Base-by-base conservation (phyloP, 495 filamentous ascomycete species). In the Aspergillus olivimuriae region DNA sequence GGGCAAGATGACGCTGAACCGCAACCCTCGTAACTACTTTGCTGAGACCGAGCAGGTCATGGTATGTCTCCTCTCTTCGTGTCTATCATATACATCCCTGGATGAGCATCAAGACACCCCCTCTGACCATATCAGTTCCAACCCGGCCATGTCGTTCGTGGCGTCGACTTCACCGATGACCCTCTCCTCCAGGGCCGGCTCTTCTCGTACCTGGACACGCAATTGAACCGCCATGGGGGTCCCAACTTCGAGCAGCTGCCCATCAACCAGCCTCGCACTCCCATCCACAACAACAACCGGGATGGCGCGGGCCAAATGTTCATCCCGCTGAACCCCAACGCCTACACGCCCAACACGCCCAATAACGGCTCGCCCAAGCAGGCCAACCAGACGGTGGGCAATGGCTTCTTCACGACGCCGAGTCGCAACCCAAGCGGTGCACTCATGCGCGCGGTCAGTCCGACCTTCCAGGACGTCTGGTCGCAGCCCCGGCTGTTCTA, bases 201-300 rank as follows among this genome's bases (percentile, higher is more conserved):
- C 33, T 87, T 81, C 65, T 83, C 80, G 39, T 89, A 89, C 63
- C 73, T 86, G 3, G 84, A 87, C 68, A 85, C 84, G 2, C 82
- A 86, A 53, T 52, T 85, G 9, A 86, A 87, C 66, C 80, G 84
- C 3, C 68, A 86, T 53, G 75, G 78, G 22, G 81, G 79, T 12
- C 80, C 83, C 50, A 89, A 89, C 70, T 87, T 86, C 51, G 81
- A 86, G 58, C 81, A 87, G 58, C 58, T 86, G 5, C 84, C 84
- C 8, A 82, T 87, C 62, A 89, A 89, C 69, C 74, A 77, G 11
- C 85, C 85, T 9, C 61, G 62, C 7, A 55, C 67, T 8, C 68
- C 74, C 12, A 70, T 86, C 34, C 82, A 87, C 69, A 87, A 87
- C 65, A 87, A 89, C 65, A 84, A 87, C 71, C 69, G 69, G 16